Evolutionary conservation across 1,139 yeast genomes (phyloP).

Genomic region (Taphrina wiesneri): DNA sequence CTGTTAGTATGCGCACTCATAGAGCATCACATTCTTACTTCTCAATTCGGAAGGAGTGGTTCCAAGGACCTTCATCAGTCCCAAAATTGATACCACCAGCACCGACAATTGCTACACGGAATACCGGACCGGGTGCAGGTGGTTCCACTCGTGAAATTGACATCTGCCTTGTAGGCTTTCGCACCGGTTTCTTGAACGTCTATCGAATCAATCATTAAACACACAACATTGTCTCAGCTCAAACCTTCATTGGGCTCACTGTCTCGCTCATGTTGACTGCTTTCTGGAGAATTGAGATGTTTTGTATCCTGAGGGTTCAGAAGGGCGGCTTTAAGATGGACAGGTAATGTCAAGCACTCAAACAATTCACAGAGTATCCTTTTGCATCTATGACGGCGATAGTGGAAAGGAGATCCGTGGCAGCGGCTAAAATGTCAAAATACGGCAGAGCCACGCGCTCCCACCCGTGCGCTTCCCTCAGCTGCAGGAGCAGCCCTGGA

Average conservation of each 20-base stretch:
- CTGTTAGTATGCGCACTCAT: background rate
- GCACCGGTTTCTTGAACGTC: slow-evolving; percentile 31
- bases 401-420: slow-evolving; percentile 1
- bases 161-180: slow-evolving; percentile 30
- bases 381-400: background rate
- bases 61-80: slow-evolving; percentile 40
- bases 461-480: too few species aligned
- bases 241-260: slow-evolving; percentile 26
- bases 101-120: slow-evolving; percentile 34
- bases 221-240: background rate
- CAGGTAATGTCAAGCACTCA: too few species aligned
- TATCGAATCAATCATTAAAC: background rate
- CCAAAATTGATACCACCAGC: slow-evolving; percentile 41
- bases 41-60: slow-evolving; percentile 38
- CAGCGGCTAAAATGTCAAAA: background rate
- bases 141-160: slow-evolving; percentile 32
- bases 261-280: slow-evolving; percentile 20
- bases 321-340: too few species aligned
- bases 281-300: too few species aligned
- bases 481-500: too few species aligned
- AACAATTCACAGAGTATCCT: background rate
- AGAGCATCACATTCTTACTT: background rate
- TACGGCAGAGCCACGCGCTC: background rate
- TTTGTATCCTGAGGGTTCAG: too few species aligned
- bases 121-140: slow-evolving; percentile 33